Conservation (phyloP, 2,329 filamentous ascomycete species). For the Incumbomyces delicatus region DNA sequence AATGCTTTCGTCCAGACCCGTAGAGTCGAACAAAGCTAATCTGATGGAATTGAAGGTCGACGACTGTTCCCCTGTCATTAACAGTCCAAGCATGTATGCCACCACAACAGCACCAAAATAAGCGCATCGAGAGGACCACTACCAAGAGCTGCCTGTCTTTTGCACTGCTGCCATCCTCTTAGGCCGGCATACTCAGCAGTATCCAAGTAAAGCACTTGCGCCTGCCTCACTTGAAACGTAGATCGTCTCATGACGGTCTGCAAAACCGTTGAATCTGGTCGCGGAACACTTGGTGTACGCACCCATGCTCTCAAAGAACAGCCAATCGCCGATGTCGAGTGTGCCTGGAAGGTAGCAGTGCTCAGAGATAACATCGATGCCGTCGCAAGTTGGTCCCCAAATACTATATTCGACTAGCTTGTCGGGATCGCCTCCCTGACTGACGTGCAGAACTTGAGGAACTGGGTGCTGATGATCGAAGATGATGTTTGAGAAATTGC, state of each 20-base stretch:
- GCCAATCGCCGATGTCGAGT: constrained; percentile 89
- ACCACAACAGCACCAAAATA: no score
- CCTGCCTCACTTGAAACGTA: constrained; percentile 93
- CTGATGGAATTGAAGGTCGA: no score
- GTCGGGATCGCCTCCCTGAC: constrained; percentile 49
- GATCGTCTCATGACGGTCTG: constrained; percentile 80
- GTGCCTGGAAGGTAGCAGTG: constrained; percentile 66
- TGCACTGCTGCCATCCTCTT: no score
- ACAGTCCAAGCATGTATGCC: no score
- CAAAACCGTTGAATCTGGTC: constrained; percentile 96
- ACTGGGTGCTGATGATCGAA: constrained; percentile 93
- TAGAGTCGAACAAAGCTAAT: no score
- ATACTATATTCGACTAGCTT: constrained; percentile 73
- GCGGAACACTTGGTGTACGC: constrained; percentile 98
- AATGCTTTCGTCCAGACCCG: no score
- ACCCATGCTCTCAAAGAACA: constrained; percentile 98
- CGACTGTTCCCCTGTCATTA: no score
- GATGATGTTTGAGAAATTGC: constrained; percentile 98
- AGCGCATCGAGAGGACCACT: no score
- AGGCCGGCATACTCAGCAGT: constrained; percentile 19
- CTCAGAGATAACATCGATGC: constrained; percentile 87
- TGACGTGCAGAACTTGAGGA: constrained; percentile 62
- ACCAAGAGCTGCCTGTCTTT: no score
- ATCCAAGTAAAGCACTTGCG: constrained; percentile 60
- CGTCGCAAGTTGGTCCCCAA: constrained; percentile 97